Percentiles rank a stretch among this genome's conserved stretches.
Evolutionary conservation across 2,329 filamentous ascomycete genomes (phyloP).

Genomic region (Cercospora zeae-maydis): DNA sequence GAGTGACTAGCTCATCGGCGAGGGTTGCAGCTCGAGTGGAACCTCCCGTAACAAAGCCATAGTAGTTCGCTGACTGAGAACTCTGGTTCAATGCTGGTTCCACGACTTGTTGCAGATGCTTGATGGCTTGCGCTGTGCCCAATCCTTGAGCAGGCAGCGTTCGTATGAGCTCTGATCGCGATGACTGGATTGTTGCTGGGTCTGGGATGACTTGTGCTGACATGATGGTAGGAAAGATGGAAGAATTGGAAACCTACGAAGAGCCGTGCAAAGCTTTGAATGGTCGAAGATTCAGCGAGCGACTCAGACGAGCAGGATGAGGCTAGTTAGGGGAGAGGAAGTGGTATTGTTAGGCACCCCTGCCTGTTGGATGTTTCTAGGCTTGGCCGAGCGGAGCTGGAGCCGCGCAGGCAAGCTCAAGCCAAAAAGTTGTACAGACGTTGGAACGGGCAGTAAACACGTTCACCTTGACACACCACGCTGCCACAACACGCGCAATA

Average conservation of each 20-base stretch:
- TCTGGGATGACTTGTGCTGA: conserved; percentile 37
- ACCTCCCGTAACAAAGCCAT: conserved; percentile 85
- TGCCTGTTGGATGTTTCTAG: neutral
- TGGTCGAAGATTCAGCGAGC: neutral
- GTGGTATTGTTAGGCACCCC: neutral
- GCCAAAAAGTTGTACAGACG: conserved; percentile 10
- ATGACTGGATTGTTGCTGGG: conserved; percentile 29
- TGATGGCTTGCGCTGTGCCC: conserved; percentile 42
- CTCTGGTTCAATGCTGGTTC: conserved; percentile 58
- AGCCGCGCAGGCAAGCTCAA: conserved; percentile 3
- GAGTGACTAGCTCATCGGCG: conserved; percentile 79
- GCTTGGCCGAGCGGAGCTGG: neutral
- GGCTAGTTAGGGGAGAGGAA: neutral
- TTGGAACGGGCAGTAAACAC: neutral
- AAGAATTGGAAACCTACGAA: neutral
- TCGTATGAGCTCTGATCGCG: conserved; percentile 37
- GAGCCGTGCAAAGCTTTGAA: neutral
- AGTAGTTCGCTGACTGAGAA: conserved; percentile 67
- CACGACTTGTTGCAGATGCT: conserved; percentile 47
- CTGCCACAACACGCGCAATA: conserved; percentile 1
- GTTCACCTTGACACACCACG: neutral
- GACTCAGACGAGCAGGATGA: neutral
- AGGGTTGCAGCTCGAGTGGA: conserved; percentile 72
- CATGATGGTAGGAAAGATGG: neutral
- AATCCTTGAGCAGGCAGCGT: conserved; percentile 41